Conservation (phyloP, 2,329 filamentous ascomycete species). For the Sporothrix humicola region DNA sequence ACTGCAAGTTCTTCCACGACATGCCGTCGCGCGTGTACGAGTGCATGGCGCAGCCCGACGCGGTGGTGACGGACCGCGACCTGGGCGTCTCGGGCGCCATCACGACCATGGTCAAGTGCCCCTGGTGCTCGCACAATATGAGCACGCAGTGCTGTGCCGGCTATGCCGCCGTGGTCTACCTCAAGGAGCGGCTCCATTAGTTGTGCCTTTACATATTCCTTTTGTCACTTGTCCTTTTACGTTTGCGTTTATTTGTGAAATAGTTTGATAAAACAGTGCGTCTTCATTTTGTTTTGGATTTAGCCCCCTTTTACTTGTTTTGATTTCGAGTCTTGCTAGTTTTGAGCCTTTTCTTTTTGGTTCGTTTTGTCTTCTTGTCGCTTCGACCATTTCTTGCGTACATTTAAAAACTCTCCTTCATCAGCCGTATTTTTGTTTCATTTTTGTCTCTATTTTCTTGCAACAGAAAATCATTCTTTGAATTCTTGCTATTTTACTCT, state of each 20-base stretch:
- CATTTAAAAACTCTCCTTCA: not conserved
- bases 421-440: not conserved
- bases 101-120: constrained; percentile 68
- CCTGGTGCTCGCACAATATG: constrained; percentile 76
- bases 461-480: not conserved
- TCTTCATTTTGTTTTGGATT: not conserved
- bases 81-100: constrained; percentile 62
- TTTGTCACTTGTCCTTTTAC: not conserved
- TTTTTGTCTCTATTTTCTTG: not conserved
- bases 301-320: not conserved
- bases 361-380: not conserved
- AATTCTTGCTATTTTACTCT: not conserved
- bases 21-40: constrained; percentile 69
- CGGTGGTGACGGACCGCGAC: constrained; percentile 57
- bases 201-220: not conserved
- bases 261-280: not conserved
- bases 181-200: constrained; percentile 68
- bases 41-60: constrained; percentile 66
- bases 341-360: not conserved
- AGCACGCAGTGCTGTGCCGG: constrained; percentile 71
- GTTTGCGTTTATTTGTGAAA: not conserved
- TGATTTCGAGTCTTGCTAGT: not conserved
- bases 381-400: not conserved
- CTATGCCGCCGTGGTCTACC: constrained; percentile 68
- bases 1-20: constrained; percentile 68